phyloP scores from a whole-genome alignment of 257 asterid species.

The Leonotis leonurus region DNA sequence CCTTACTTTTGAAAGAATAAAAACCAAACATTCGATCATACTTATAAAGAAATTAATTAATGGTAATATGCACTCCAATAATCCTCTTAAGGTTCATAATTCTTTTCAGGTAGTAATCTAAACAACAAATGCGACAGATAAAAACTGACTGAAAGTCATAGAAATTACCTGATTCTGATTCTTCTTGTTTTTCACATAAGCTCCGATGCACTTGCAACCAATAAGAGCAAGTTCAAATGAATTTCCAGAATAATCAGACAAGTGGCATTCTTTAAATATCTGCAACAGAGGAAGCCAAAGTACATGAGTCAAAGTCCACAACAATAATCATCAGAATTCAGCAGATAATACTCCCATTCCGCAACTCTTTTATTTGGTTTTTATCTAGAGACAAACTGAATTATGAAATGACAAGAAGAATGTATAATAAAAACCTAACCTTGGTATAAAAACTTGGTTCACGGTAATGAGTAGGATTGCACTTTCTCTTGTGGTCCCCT shows the following conservation, averaged over 20 bases:
- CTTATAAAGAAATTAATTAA: no score
- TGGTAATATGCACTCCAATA: background rate
- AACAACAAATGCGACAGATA: background rate
- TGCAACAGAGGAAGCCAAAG: constrained; percentile 24
- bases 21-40: no score
- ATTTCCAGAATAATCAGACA: constrained; percentile 41
- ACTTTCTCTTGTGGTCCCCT: constrained; percentile 85
- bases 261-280: constrained; percentile 76
- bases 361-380: background rate
- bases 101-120: background rate
- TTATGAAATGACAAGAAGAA: background rate
- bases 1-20: background rate
- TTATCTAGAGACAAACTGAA: background rate
- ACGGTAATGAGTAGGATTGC: constrained; percentile 89
- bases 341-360: background rate
- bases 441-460: constrained; percentile 92
- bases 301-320: background rate
- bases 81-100: background rate
- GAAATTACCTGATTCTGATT: constrained; percentile 79
- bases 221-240: constrained; percentile 68
- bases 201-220: constrained; percentile 89
- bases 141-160: background rate
- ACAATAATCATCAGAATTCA: background rate
- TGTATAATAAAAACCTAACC: constrained; percentile 39
- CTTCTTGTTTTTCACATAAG: constrained; percentile 81